These are phyloP conservation scores for Aaosphaeria arxii DNA, from an alignment of 2,329 filamentous ascomycete genomes.

Conservation along the genomic window DNA sequence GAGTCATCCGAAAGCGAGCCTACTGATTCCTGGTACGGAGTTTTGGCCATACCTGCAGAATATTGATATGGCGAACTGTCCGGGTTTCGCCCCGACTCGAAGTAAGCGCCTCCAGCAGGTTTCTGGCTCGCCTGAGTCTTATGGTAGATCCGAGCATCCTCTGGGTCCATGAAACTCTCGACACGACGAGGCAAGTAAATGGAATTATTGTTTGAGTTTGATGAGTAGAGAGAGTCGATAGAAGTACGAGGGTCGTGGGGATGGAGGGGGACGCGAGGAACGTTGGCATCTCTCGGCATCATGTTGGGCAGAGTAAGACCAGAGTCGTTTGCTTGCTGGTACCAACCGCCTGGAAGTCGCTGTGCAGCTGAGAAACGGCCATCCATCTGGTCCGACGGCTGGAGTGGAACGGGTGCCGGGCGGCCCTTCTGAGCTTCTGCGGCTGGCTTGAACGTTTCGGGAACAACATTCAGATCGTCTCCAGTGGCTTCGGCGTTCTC, in stretches of 20 bases:
- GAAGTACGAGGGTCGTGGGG: slow-evolving; percentile 55
- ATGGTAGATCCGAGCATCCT: slow-evolving; percentile 72
- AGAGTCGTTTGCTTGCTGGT: slow-evolving; percentile 68
- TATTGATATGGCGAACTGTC: slow-evolving; percentile 24
- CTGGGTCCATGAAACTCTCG: slow-evolving; percentile 74
- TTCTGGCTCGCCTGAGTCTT: slow-evolving; percentile 57
- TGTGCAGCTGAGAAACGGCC: slow-evolving; percentile 75
- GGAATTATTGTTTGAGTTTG: slow-evolving; percentile 55
- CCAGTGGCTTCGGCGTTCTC: slow-evolving; percentile 74
- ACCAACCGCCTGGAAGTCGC: slow-evolving; percentile 65
- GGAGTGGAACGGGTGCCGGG: slow-evolving; percentile 58
- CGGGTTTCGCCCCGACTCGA: slow-evolving; percentile 26
- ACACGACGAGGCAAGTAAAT: slow-evolving; percentile 66
- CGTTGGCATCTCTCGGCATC: slow-evolving; percentile 44
- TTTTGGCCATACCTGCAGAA: slow-evolving; percentile 13
- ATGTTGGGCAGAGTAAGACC: slow-evolving; percentile 54
- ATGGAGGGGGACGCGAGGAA: slow-evolving; percentile 48
- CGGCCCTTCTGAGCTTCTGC: slow-evolving; percentile 51
- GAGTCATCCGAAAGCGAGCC: slow-evolving; percentile 36
- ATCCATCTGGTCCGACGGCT: slow-evolving; percentile 71
- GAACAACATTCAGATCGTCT: slow-evolving; percentile 86
- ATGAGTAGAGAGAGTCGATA: slow-evolving; percentile 63
- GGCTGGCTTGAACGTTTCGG: slow-evolving; percentile 71
- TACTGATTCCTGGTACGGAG: slow-evolving; percentile 31
- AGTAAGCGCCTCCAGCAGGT: slow-evolving; percentile 44